A percentile compares a stretch with the other conserved stretches of the same genome.
Conservation (phyloP, 768 basidiomycete species). For the Leucosporidium yakuticum region DNA sequence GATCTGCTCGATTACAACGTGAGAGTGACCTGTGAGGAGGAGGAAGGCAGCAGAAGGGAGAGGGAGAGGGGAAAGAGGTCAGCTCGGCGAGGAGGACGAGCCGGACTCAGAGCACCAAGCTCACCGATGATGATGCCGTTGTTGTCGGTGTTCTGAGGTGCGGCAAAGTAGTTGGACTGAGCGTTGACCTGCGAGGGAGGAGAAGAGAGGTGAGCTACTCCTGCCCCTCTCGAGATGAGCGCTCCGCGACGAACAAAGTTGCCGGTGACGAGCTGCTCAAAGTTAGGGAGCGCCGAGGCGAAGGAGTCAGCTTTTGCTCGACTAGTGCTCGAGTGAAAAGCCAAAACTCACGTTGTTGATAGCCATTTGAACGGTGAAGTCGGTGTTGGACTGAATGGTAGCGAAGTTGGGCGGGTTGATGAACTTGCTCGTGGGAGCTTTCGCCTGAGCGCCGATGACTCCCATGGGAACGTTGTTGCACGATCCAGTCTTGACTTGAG, state of each 20-base stretch:
- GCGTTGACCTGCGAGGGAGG: conserved; percentile 46
- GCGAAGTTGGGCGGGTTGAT: conserved; percentile 48
- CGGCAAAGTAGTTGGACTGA: conserved; percentile 41
- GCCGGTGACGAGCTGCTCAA: conserved; percentile 46
- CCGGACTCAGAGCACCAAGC: neutral
- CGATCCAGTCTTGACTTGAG: conserved; percentile 50
- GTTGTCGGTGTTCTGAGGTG: conserved; percentile 54
- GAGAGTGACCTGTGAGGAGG: conserved; percentile 46
- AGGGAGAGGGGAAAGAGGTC: neutral
- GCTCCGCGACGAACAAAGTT: conserved; percentile 46
- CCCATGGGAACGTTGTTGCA: conserved; percentile 60
- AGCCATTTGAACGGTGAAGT: conserved; percentile 54
- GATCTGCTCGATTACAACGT: conserved; percentile 55
- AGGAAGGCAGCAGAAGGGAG: neutral
- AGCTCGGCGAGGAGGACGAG: neutral
- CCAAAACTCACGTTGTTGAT: conserved; percentile 42
- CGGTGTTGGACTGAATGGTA: conserved; percentile 48
- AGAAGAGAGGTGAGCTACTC: too few species aligned
- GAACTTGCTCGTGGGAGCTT: conserved; percentile 53
- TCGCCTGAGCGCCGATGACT: conserved; percentile 50
- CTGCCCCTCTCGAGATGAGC: too few species aligned
- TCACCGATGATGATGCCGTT: conserved; percentile 53
- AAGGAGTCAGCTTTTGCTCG: too few species aligned
- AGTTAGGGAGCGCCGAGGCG: neutral
- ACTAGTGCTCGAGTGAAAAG: too few species aligned